Base-by-base conservation (phyloP, 352 stramenopile species). In the Phytopythium cucurbitacearum region DNA sequence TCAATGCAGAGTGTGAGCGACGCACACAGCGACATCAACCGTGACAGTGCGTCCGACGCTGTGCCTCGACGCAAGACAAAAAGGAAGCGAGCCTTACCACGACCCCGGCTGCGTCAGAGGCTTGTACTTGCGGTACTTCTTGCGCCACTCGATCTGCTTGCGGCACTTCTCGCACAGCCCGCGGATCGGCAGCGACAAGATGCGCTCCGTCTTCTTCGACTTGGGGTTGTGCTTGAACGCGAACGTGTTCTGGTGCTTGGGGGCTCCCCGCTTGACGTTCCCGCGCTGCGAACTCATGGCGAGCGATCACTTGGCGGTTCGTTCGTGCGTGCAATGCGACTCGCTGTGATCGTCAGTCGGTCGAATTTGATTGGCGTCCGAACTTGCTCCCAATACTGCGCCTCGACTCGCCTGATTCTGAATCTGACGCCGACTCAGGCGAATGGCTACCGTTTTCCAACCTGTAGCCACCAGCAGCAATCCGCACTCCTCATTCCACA, bases 71-170 rank as follows among this genome's bases (percentile, higher is more conserved):
- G 16, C 12, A 28, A 33, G 6, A 9, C 13, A 5, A 33, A 44
- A 11, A 38, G 28, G 11, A 8, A 13, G 40, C 34, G 41, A 3
- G 40, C 51, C 71, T 60, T 67, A 94, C 83, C 84, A 99, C 40
- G 87, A 97, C 15, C 71, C 85, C 12, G 94, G 94, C 76, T 98
- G 86, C 41, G 94, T 98, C 42, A 97, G 68, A 45, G 97, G 96
- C 62, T 98, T 98, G 80, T 99, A 99, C 71, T 99, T 99, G 69
- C 97, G 87, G 77, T 99, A 99, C 66, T 98, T 97, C 81, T 99
- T 99, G 57, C 94, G 79, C 97, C 97, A 99, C 69, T 99, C 96
- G 62, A 99, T 98, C 74, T 99, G 96, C 47, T 97, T 91, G 55
- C 91, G 75, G 75, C 95, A 99, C 49, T 94, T 82, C 48, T 93